Base-by-base conservation (phyloP, 2,329 filamentous ascomycete genomes). In the Leptographium procerum region DNA sequence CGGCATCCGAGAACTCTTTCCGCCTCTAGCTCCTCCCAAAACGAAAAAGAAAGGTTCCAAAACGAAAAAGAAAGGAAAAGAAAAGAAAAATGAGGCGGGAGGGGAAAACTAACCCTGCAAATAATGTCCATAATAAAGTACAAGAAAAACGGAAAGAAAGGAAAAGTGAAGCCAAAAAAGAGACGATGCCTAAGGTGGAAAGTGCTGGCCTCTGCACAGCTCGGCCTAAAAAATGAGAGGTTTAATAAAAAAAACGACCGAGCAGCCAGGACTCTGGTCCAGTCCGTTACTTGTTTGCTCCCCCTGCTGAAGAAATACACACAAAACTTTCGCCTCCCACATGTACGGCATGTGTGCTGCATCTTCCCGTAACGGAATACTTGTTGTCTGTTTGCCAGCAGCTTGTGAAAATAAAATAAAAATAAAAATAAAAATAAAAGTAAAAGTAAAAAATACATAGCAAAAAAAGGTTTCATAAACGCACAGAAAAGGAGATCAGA, bases 361-460 rank as follows among this genome's bases (percentile, higher is more conserved):
- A 52, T 34, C 29, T 52, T 33, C 50, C 50, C 29, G 50, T 28
- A 50, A 50, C 47, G 24, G 24, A n/a, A 28, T 9, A 13, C 11
- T 26, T 29, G 47, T 5, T 19, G 45, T 48, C 24, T 29, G 26
- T 16, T 43, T 50, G 63, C 60, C 51, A 47, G 43, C 24, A 31
- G 24, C 51, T 19, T 40, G 50, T 9, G 26, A 28, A 52, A 53
- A 53, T 13, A 53, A 51, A 54, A 54, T 43, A 55, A 51, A 62
- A 43, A n/a, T 59, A 61, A 62, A 62, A 53, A 53, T 43, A 55
- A 51, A 62, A 43, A n/a, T 59, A 61, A 62, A 62, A 53, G 50
- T 9, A 29, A 28, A 52, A 53, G 50, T 13, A 53, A 51, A 54
- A 54, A 36, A 55, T 43, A 62, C 19, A n/a, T 59, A 61, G 63